Conservation (phyloP, 2,329 filamentous ascomycete species). For the Arthrobotrys conoides region DNA sequence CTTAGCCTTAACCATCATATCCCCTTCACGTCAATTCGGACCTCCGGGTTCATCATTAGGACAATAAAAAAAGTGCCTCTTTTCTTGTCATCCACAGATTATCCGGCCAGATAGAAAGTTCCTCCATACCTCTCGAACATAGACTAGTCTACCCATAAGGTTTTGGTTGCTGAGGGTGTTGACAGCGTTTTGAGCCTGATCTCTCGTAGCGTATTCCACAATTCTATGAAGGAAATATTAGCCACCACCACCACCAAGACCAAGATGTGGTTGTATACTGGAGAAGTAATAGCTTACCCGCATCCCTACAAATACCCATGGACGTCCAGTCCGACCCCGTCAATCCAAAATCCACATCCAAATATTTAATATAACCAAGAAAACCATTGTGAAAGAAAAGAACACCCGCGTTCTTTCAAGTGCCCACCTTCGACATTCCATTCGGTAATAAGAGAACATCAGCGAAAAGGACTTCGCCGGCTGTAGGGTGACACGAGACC, state of each 20-base stretch:
- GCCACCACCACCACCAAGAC: conserved; percentile 45
- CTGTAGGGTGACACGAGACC: conserved; percentile 70
- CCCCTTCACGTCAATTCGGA: conserved; percentile 42
- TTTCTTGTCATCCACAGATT: conserved; percentile 57
- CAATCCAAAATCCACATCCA: conserved; percentile 75
- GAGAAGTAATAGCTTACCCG: conserved; percentile 79
- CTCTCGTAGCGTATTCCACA: conserved; percentile 99
- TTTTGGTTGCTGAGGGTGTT: conserved; percentile 99
- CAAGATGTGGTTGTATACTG: background rate
- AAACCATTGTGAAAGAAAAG: conserved; percentile 71
- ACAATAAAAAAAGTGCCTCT: conserved; percentile 55
- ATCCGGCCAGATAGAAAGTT: conserved; percentile 53
- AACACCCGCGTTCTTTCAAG: conserved; percentile 78
- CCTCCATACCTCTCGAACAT: conserved; percentile 89
- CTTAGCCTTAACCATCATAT: conserved; percentile 60
- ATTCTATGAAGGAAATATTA: conserved; percentile 75
- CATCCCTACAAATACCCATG: conserved; percentile 97
- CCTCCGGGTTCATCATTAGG: conserved; percentile 60
- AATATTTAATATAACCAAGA: conserved; percentile 73
- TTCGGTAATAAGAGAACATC: conserved; percentile 99
- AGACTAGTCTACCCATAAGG: conserved; percentile 97
- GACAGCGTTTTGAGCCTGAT: conserved; percentile 98
- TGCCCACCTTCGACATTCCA: conserved; percentile 99
- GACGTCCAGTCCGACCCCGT: conserved; percentile 92
- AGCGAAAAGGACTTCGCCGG: conserved; percentile 99